These are phyloP conservation scores for Rhizopogon vesiculosus DNA, from an alignment of 768 basidiomycete species.

Conservation along the genomic window DNA sequence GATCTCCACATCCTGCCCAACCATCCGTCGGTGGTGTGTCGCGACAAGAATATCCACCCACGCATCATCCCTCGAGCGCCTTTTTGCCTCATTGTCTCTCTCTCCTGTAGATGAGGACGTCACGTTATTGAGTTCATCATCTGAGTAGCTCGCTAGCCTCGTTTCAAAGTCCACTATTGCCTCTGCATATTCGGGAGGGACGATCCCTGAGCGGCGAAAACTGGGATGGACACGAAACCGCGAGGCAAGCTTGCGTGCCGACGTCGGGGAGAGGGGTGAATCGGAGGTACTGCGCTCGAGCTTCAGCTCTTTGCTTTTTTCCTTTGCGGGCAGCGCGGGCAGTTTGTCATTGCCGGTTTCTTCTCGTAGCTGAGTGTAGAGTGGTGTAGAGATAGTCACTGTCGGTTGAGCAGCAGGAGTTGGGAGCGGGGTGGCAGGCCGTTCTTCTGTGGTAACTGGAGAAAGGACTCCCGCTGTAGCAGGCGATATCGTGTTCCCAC, in stretches of 20 bases:
- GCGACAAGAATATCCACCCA: slow-evolving; percentile 88
- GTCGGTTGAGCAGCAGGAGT: slow-evolving; percentile 24
- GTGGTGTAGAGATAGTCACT: slow-evolving; percentile 18
- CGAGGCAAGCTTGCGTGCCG: slow-evolving; percentile 30
- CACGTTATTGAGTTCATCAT: slow-evolving; percentile 40
- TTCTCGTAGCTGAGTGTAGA: not conserved
- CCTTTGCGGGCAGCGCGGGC: slow-evolving; percentile 15
- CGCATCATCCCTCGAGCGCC: slow-evolving; percentile 59
- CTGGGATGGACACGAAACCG: slow-evolving; percentile 63
- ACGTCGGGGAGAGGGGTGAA: slow-evolving; percentile 20
- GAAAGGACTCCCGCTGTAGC: slow-evolving; percentile 15
- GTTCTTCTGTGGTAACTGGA: slow-evolving; percentile 3
- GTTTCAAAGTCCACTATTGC: slow-evolving; percentile 76
- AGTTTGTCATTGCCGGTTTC: not conserved
- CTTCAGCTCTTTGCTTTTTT: not conserved
- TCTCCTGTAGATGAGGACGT: slow-evolving; percentile 33
- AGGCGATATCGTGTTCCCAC: slow-evolving; percentile 1
- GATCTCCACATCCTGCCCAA: slow-evolving; percentile 48
- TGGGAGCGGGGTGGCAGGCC: not conserved
- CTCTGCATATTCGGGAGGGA: slow-evolving; percentile 68
- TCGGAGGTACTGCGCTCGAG: slow-evolving; percentile 25
- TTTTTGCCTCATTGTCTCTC: slow-evolving; percentile 31
- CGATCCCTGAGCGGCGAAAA: slow-evolving; percentile 43
- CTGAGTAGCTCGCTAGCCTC: slow-evolving; percentile 60
- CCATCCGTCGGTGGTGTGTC: slow-evolving; percentile 45